Conservation (phyloP, 2,329 filamentous ascomycete species). For the Nothophaeocryptopus gaeumannii region DNA sequence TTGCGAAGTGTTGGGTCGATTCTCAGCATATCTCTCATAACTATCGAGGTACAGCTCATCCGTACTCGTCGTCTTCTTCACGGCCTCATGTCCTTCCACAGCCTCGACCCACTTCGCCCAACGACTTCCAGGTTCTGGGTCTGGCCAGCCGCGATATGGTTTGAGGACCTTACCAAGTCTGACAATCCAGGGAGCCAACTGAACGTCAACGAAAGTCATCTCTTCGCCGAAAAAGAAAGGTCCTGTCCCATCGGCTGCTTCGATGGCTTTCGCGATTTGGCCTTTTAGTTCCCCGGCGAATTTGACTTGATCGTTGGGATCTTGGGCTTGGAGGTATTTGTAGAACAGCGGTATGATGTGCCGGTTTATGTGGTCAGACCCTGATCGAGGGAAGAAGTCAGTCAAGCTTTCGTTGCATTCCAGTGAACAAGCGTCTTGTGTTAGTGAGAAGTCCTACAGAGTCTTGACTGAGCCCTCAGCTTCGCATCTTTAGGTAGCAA, state of each 20-base stretch:
- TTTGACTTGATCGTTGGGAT: slow-evolving; percentile 56
- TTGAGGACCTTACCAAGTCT: slow-evolving; percentile 64
- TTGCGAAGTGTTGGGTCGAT: slow-evolving; percentile 58
- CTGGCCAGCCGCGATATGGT: slow-evolving; percentile 64
- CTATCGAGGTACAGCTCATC: slow-evolving; percentile 66
- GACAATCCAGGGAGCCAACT: slow-evolving; percentile 72
- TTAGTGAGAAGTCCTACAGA: slow-evolving; percentile 35
- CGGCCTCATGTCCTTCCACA: slow-evolving; percentile 61
- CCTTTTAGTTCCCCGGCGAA: slow-evolving; percentile 61
- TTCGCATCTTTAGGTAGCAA: slow-evolving; percentile 67
- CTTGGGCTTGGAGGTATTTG: slow-evolving; percentile 65
- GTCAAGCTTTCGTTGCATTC: too few relatives aligned
- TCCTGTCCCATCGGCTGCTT: slow-evolving; percentile 57
- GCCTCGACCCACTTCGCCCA: slow-evolving; percentile 70
- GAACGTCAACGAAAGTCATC: slow-evolving; percentile 67
- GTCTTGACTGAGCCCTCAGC: slow-evolving; percentile 67
- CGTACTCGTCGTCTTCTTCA: slow-evolving; percentile 65
- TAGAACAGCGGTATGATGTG: slow-evolving; percentile 76
- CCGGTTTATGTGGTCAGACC: slow-evolving; percentile 78
- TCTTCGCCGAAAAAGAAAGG: slow-evolving; percentile 65
- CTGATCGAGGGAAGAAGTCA: too few relatives aligned
- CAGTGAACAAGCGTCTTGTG: too few relatives aligned
- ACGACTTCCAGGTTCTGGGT: slow-evolving; percentile 60
- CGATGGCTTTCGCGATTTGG: slow-evolving; percentile 62
- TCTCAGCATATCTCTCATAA: slow-evolving; percentile 63